Evolutionary conservation across 257 asterid genomes (phyloP).

Genomic region (Ligustrum vulgare): DNA sequence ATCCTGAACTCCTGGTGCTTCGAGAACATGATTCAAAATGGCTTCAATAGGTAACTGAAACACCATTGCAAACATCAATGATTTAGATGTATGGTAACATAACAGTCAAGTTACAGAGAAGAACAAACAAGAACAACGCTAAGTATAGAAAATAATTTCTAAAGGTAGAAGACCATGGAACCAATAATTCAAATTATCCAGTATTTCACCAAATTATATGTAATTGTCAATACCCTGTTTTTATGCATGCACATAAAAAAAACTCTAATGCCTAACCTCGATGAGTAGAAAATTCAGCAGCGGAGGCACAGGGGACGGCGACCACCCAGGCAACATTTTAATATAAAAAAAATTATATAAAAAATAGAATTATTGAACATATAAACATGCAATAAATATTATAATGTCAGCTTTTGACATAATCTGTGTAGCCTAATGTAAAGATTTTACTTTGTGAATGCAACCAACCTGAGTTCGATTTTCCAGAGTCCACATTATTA

Average conservation of each 20-base stretch:
- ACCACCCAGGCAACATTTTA: no score
- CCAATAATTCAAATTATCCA: background rate
- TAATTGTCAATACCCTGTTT: background rate
- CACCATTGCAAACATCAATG: conserved; percentile 22
- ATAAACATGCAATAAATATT: no score
- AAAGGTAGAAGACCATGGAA: background rate
- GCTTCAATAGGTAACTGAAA: conserved; percentile 73
- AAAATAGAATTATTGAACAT: no score
- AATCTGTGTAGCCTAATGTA: no score
- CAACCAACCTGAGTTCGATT: no score
- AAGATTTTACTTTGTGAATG: no score
- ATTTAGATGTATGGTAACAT: conserved; percentile 23
- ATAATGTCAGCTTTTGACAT: no score
- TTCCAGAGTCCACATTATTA: no score
- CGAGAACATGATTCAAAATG: conserved; percentile 60
- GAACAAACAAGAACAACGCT: no score
- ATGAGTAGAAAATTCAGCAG: background rate
- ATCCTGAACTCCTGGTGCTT: conserved; percentile 79
- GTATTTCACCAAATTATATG: background rate
- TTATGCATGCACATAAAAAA: background rate
- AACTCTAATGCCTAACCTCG: background rate
- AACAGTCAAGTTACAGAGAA: background rate
- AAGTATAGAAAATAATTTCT: background rate
- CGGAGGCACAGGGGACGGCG: no score
- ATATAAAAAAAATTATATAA: no score